These are phyloP conservation scores for Lanzia echinophila DNA, from an alignment of 2,329 filamentous ascomycete species.

Conservation along the genomic window DNA sequence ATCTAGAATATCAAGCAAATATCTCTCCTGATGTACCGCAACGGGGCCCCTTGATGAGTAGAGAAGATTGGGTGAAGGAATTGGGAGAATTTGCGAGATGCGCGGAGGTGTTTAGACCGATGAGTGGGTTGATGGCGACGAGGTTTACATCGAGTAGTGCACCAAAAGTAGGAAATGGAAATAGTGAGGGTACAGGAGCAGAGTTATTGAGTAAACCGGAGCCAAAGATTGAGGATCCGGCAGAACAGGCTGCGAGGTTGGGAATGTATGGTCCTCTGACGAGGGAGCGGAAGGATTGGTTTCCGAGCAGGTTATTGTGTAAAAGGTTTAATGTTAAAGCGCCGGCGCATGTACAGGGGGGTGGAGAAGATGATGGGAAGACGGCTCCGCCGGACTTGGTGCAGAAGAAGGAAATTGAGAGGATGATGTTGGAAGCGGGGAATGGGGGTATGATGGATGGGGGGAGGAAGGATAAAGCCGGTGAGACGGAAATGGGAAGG, in stretches of 20 bases:
- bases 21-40: constrained; percentile 52
- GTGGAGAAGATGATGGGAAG: constrained; percentile 28
- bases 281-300: constrained; percentile 62
- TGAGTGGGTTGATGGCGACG: constrained; percentile 86
- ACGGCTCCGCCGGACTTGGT: constrained; percentile 39
- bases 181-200: constrained; percentile 26
- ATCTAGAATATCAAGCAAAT: constrained; percentile 71
- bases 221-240: constrained; percentile 63
- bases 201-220: constrained; percentile 41
- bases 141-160: constrained; percentile 72
- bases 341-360: constrained; percentile 57
- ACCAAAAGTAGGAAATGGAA: constrained; percentile 30
- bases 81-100: constrained; percentile 66
- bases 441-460: constrained; percentile 20
- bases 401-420: constrained; percentile 47
- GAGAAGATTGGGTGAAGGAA: constrained; percentile 75
- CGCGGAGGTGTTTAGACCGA: constrained; percentile 79
- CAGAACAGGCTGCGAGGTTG: constrained; percentile 77
- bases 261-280: constrained; percentile 94
- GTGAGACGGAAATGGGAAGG: not conserved
- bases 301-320: constrained; percentile 78
- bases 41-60: constrained; percentile 36
- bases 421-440: constrained; percentile 43
- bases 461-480: not conserved
- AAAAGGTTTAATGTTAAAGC: constrained; percentile 88